phyloP scores from a whole-genome alignment of 768 basidiomycete species.

The Pleurotus cornucopiae region DNA sequence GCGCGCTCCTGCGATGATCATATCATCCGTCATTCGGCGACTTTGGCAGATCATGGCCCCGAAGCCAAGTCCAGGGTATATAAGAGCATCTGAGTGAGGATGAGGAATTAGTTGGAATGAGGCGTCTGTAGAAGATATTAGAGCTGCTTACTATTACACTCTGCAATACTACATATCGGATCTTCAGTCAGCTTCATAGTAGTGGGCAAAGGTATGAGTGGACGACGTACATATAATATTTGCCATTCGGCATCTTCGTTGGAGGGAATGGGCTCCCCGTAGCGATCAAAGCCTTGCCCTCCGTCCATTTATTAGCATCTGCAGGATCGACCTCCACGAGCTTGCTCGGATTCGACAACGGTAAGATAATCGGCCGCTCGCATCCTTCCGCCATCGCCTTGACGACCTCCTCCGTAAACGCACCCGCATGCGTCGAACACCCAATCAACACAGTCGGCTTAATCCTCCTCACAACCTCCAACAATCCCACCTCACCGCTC shows the following conservation, averaged over 20 bases:
- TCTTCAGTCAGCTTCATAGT: background rate
- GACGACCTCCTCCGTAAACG: conserved; percentile 73
- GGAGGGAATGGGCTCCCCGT: conserved; percentile 84
- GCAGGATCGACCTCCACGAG: conserved; percentile 73
- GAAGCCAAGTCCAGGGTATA: conserved; percentile 84
- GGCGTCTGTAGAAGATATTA: background rate
- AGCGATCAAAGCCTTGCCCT: conserved; percentile 74
- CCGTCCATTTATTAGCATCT: conserved; percentile 74
- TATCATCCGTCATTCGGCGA: conserved; percentile 64
- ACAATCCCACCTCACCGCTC: conserved; percentile 42
- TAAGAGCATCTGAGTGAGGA: conserved; percentile 51
- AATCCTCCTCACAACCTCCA: conserved; percentile 68
- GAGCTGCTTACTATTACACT: conserved; percentile 58
- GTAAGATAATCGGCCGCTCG: conserved; percentile 79
- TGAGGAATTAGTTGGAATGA: background rate
- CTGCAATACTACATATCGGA: conserved; percentile 52
- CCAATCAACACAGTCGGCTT: conserved; percentile 85
- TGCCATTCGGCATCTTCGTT: conserved; percentile 61
- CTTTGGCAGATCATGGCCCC: conserved; percentile 71
- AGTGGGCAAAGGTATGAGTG: background rate
- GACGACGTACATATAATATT: conserved; percentile 55
- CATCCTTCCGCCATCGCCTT: conserved; percentile 62
- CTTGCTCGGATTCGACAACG: conserved; percentile 76
- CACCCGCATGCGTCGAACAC: conserved; percentile 73
- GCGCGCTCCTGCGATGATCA: conserved; percentile 81